Conservation (phyloP, 1,284 basidiomycete genomes). For the Austroboletus novae-zelandiae region DNA sequence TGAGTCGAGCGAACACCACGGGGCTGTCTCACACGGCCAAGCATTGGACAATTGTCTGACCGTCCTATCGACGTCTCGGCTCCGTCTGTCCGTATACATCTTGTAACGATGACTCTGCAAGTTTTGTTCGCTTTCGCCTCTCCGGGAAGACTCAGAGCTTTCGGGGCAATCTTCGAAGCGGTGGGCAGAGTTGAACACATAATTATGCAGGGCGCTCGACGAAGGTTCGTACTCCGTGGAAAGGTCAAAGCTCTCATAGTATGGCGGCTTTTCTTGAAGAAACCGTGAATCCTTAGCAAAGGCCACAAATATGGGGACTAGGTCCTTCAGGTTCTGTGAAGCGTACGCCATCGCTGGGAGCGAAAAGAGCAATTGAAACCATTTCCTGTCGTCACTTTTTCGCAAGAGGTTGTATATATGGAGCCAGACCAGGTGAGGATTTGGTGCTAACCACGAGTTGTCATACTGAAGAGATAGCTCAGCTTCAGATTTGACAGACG, state of each 20-base stretch:
- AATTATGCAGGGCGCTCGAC: background rate
- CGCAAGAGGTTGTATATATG: constrained; percentile 32
- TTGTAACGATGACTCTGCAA: background rate
- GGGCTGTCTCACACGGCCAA: constrained; percentile 15
- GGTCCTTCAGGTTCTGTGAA: constrained; percentile 1
- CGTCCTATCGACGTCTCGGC: background rate
- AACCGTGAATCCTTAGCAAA: constrained; percentile 20
- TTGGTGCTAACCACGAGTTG: constrained; percentile 15
- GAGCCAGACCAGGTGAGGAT: constrained; percentile 26
- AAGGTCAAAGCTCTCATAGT: constrained; percentile 9
- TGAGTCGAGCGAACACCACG: background rate
- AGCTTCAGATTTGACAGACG: background rate
- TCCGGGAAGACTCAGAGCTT: constrained; percentile 1
- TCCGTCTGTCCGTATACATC: constrained; percentile 5
- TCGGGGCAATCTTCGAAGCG: constrained; percentile 15
- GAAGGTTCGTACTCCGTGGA: constrained; percentile 10
- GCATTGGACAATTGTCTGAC: background rate
- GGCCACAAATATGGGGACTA: constrained; percentile 30
- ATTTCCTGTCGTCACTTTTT: constrained; percentile 2
- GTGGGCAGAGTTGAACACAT: constrained; percentile 4
- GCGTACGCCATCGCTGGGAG: constrained; percentile 32
- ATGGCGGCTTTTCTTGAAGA: constrained; percentile 9
- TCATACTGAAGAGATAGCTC: constrained; percentile 15
- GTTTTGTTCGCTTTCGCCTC: constrained; percentile 1
- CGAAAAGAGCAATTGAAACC: constrained; percentile 30